These are phyloP conservation scores for Ascoidea rubescens DNA, from an alignment of 805 yeast genomes.

Conservation along the genomic window DNA sequence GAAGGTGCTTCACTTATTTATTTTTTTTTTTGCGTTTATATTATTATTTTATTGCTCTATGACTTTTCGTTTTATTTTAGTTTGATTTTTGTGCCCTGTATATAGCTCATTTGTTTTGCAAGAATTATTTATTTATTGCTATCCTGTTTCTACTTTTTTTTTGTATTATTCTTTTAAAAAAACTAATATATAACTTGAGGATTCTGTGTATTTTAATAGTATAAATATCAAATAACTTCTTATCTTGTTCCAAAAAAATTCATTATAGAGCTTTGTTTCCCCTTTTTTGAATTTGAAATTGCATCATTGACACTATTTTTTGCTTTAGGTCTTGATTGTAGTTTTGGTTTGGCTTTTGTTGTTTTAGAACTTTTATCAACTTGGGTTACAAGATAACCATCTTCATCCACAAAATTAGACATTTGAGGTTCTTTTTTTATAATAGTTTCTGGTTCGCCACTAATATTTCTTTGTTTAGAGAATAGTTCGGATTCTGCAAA, in stretches of 20 bases:
- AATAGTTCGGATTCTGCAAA: constrained; percentile 5
- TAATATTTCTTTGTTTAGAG: not conserved
- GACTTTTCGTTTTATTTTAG: too few species aligned
- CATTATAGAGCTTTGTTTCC: constrained; percentile 31
- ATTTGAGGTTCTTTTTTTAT: constrained; percentile 9
- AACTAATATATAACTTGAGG: constrained; percentile 12
- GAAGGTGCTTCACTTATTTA: too few species aligned
- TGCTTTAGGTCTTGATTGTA: constrained; percentile 11
- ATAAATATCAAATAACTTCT: constrained; percentile 9
- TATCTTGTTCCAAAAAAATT: constrained; percentile 31
- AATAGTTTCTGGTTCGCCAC: constrained; percentile 5
- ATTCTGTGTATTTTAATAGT: constrained; percentile 17
- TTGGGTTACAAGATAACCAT: constrained; percentile 32
- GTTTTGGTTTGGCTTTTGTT: constrained; percentile 9
- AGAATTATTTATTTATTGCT: not conserved
- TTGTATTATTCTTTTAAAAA: not conserved
- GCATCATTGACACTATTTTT: constrained; percentile 3
- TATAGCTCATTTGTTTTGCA: not conserved
- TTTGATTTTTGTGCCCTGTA: not conserved
- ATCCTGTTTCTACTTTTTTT: not conserved
- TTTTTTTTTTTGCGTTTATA: constrained; percentile 6
- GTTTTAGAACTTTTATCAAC: constrained; percentile 3
- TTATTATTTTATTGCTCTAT: not conserved
- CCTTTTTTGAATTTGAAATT: constrained; percentile 15
- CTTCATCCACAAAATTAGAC: constrained; percentile 28